These are phyloP conservation scores for Scutellaria minor DNA, from an alignment of 257 asterid genomes.

Conservation along the genomic window DNA sequence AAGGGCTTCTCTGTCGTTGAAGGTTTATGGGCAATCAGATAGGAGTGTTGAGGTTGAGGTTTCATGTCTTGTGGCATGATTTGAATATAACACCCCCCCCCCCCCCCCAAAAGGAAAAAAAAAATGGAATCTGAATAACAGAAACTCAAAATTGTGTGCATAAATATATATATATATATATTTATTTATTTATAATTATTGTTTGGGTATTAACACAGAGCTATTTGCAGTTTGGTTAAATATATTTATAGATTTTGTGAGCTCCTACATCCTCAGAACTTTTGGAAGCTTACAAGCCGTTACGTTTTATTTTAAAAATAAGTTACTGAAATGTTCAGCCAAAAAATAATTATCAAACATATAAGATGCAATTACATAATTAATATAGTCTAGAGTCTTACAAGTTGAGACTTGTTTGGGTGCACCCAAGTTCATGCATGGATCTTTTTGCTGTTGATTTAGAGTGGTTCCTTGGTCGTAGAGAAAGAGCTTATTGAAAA, in stretches of 20 bases:
- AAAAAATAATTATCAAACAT: not conserved
- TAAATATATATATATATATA: not conserved
- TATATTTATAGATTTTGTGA: not conserved
- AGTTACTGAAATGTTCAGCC: not conserved
- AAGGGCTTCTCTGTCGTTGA: not conserved
- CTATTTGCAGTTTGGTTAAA: not conserved
- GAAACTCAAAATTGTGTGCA: not conserved
- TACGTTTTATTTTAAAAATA: not conserved
- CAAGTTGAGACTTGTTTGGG: no score
- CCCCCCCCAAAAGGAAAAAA: not conserved
- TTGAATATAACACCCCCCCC: not conserved
- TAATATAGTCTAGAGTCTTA: not conserved
- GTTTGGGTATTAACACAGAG: not conserved
- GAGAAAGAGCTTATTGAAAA: no score
- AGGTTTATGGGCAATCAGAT: conserved; percentile 20
- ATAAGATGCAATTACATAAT: not conserved
- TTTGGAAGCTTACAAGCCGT: not conserved
- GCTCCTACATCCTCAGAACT: not conserved
- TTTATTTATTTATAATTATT: no score
- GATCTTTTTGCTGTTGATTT: no score
- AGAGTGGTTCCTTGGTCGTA: no score
- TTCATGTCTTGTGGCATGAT: conserved; percentile 16
- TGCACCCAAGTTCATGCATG: no score
- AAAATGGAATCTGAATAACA: not conserved
- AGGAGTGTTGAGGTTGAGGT: not conserved